Base-by-base conservation (phyloP, 306 rosid genomes). In the Cicer cuneatum region DNA sequence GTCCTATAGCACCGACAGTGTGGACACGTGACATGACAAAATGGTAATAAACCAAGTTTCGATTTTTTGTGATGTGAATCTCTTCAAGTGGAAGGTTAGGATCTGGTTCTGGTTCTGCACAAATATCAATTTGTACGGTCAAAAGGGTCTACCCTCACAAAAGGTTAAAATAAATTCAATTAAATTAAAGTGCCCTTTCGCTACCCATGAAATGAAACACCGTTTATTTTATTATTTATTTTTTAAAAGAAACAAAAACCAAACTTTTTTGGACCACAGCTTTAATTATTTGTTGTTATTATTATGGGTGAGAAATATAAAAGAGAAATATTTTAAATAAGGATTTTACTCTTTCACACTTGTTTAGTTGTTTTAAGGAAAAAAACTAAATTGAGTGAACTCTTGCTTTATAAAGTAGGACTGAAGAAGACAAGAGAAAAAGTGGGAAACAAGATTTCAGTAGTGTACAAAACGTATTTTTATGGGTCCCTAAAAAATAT, bases 1-100 rank as follows among this genome's bases (percentile, higher is more conserved):
- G 47, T 7, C 10, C 46, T 1, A 42, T 14, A 58, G 78, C 90
- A 81, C 95, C 92, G 95, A 87, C 93, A 82, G 62, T 15, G 70
- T 46, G 11, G 7, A 73, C 90, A 84, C 86, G 91, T 82, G 89
- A 76, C 19, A 76, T 5, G 81, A 38, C 56, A 76, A 11, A 60
- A 62, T 73, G 65, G 71, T 52, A 7, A 76, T 11, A 10, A 37
- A 65, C 67, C 41, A 45, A 47, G 59, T 66, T 76, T 74, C 68
- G 47, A 62, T 74, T 67, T 69, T 21, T 60, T 14, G 69, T 69
- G 69, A 10, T 37, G 78, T 24, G 75, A 76, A 73, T 81, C 80
- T 3, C 74, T 59, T 77, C 72, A 21, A 47, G 33, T 64, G 73
- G 76, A 84, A 82, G 86, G 89, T 79, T 56, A 8, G 56, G 81